These are phyloP conservation scores for Diplogelasinospora grovesii DNA, from an alignment of 495 filamentous ascomycete species.

Conservation along the genomic window DNA sequence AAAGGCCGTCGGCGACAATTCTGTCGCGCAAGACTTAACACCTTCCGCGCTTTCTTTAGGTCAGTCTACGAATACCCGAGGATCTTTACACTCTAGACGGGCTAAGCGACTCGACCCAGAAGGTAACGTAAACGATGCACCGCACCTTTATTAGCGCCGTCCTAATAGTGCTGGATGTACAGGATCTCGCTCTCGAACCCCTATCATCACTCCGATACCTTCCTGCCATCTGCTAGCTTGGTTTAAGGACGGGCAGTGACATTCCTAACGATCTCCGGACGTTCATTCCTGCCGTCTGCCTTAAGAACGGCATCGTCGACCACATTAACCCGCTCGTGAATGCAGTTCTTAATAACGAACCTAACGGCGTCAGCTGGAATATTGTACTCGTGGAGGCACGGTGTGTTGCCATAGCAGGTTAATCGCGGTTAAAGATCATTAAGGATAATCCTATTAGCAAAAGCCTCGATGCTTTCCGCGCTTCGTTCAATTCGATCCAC, in stretches of 20 bases:
- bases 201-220: slow-evolving; percentile 22
- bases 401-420: too few relatives aligned
- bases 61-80: slow-evolving; percentile 19
- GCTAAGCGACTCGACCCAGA: slow-evolving; percentile 23
- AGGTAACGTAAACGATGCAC: slow-evolving; percentile 18
- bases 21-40: slow-evolving; percentile 31
- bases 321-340: too few relatives aligned
- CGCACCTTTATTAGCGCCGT: slow-evolving; percentile 6
- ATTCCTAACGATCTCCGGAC: slow-evolving; percentile 19
- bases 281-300: slow-evolving; percentile 21
- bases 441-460: slow-evolving; percentile 30
- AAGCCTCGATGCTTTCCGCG: slow-evolving; percentile 27
- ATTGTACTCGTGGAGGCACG: too few relatives aligned
- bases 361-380: too few relatives aligned
- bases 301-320: slow-evolving; percentile 29
- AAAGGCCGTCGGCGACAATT: slow-evolving; percentile 26
- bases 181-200: slow-evolving; percentile 15
- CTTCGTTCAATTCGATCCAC: slow-evolving; percentile 26
- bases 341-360: slow-evolving; percentile 15
- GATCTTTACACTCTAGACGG: slow-evolving; percentile 18
- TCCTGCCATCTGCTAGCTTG: slow-evolving; percentile 22
- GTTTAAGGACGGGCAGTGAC: slow-evolving; percentile 12
- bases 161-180: slow-evolving; percentile 19
- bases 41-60: slow-evolving; percentile 27
- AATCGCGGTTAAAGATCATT: slow-evolving; percentile 28